Conservation (phyloP, 768 basidiomycete species). For the Rhodotorula taiwanensis region DNA sequence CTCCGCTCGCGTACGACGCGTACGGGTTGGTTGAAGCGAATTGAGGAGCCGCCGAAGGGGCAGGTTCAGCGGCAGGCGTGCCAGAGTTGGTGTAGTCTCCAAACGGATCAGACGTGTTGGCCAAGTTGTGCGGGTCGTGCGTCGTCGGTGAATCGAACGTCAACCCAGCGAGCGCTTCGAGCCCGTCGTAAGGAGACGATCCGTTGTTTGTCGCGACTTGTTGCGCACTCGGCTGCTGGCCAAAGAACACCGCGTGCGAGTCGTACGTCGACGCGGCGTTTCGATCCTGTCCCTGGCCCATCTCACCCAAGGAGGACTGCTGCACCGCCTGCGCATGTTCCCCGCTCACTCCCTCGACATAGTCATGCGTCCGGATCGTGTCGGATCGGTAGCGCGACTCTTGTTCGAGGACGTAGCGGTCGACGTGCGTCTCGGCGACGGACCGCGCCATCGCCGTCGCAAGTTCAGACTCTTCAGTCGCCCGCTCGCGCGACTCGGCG, state of each 20-base stretch:
- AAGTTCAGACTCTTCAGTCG: constrained; percentile 15
- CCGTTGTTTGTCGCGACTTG: too few relatives aligned
- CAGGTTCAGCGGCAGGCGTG: too few relatives aligned
- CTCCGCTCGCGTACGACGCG: constrained; percentile 1
- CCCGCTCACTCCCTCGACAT: constrained; percentile 24
- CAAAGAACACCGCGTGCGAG: too few relatives aligned
- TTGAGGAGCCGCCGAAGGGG: constrained; percentile 1
- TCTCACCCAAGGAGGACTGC: too few relatives aligned
- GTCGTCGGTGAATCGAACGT: not conserved
- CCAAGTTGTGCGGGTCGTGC: too few relatives aligned
- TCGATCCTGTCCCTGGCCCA: too few relatives aligned
- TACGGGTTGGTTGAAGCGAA: constrained; percentile 30
- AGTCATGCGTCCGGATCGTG: not conserved
- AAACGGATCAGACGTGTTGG: too few relatives aligned
- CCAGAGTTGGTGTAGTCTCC: too few relatives aligned
- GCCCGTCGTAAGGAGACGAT: constrained; percentile 9
- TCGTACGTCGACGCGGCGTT: too few relatives aligned
- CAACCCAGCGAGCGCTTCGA: not conserved
- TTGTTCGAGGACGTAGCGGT: not conserved
- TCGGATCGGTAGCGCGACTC: not conserved
- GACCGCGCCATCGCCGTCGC: constrained; percentile 5
- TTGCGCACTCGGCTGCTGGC: too few relatives aligned
- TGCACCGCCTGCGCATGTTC: too few relatives aligned
- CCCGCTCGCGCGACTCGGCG: not conserved
- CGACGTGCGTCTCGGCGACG: not conserved